A percentile compares a stretch with the other conserved stretches of the same genome.
phyloP scores from a whole-genome alignment of 805 yeast genomes.

The Starmerella apicola region DNA sequence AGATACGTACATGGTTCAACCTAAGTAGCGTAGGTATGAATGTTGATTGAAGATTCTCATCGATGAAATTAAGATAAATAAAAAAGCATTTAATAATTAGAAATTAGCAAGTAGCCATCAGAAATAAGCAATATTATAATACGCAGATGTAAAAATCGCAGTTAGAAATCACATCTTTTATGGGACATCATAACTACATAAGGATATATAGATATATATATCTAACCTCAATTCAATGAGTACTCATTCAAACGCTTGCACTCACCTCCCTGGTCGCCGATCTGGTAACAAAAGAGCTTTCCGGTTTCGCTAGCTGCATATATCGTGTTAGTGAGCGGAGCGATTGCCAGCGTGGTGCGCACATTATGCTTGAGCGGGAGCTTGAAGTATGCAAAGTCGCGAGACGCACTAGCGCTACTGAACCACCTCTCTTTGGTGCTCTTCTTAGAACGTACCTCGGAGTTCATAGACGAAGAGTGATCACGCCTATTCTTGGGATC shows the following conservation, averaged over 20 bases:
- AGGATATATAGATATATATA: background rate
- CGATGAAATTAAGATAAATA: too few relatives aligned
- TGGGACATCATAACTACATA: background rate
- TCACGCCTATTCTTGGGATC: too few relatives aligned
- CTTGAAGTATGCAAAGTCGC: slow-evolving; percentile 85
- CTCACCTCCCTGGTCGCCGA: slow-evolving; percentile 88
- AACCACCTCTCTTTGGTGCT: slow-evolving; percentile 12
- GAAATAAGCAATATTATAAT: too few relatives aligned
- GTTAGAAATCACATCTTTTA: too few relatives aligned
- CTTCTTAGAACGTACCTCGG: slow-evolving; percentile 1
- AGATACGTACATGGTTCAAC: too few relatives aligned
- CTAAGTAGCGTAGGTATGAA: too few relatives aligned
- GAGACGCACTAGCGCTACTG: slow-evolving; percentile 38
- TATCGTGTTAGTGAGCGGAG: slow-evolving; percentile 24
- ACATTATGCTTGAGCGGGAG: slow-evolving; percentile 35
- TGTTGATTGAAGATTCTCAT: too few relatives aligned
- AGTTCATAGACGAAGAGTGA: background rate
- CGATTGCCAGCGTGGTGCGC: slow-evolving; percentile 30
- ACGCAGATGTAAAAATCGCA: too few relatives aligned
- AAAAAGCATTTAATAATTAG: too few relatives aligned
- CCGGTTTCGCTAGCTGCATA: slow-evolving; percentile 72
- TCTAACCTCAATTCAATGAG: slow-evolving; percentile 7
- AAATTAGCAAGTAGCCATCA: too few relatives aligned
- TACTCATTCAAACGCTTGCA: slow-evolving; percentile 66
- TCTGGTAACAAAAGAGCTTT: slow-evolving; percentile 60